Evolutionary conservation across 805 yeast genomes (phyloP), one percentile per base, ranked within the genome.

Genomic region (Candida railenensis): DNA sequence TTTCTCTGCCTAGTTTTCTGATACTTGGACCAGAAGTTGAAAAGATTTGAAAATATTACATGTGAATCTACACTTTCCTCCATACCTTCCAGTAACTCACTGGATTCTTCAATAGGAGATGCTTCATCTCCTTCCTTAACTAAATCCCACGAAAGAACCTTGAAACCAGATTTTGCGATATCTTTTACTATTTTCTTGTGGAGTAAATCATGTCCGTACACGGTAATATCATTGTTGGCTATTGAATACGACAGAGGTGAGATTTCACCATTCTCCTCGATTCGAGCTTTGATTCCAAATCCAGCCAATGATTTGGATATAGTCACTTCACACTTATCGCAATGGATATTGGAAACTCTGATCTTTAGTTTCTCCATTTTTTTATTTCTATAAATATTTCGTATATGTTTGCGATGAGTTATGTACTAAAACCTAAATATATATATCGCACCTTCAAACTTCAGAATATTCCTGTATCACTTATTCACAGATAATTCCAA

Each of bases 341-440:
- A 82, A 56, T 82, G 87, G 34, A 82, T 67, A 50, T 83, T 82
- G 3, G 64, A 67, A 34, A 81, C 52, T 18, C 46, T 47, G 19
- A 59, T 32, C 19, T 44, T 48, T 38, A 62, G 49, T 42, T 52
- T 57, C 37, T 62, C 60, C 65, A 64, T 63, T 16, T 3, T n/a
- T 25, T 12, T 7, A 7, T 15, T 7, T 15, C 14, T 7, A 33
- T n/a, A 33, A 33, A 33, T 33, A 33, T 33, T 33, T 5, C n/a
- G 9, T 25, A 18, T 38, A 19, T 3, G 21, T 16, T n/a, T n/a
- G n/a, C n/a, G n/a, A n/a, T n/a, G n/a, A n/a, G n/a, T n/a, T n/a
- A n/a, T n/a, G n/a, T n/a, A n/a, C n/a, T n/a, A n/a, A n/a, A n/a
- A n/a, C n/a, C n/a, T n/a, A n/a, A n/a, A n/a, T n/a, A n/a, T n/a